Percentiles rank a stretch among this genome's conserved stretches.
phyloP scores from a whole-genome alignment of 1,139 yeast genomes.

The Saccharomyces hybrid region DNA sequence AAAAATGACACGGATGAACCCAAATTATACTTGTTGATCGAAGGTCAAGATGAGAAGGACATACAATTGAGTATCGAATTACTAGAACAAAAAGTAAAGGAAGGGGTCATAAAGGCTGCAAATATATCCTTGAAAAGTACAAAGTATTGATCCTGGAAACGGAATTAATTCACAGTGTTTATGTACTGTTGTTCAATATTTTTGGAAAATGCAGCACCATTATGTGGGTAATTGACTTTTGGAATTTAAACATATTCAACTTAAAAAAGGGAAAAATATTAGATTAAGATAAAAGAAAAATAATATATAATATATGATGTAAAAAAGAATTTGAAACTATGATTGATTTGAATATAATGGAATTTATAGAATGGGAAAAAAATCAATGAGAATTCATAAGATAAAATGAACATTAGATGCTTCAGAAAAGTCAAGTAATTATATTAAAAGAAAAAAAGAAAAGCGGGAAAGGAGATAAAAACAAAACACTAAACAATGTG shows the following conservation, averaged over 20 bases:
- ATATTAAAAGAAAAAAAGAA: not conserved
- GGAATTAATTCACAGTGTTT: too few relatives aligned
- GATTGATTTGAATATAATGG: not conserved
- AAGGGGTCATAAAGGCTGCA: conserved; percentile 39
- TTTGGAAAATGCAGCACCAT: not conserved
- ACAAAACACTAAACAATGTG: not conserved
- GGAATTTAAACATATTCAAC: not conserved
- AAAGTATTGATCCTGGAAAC: conserved; percentile 14
- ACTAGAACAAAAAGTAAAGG: conserved; percentile 52
- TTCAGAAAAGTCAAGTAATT: not conserved
- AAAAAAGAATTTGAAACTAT: not conserved
- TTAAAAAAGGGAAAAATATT: not conserved
- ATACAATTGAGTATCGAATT: conserved; percentile 61
- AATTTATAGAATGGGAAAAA: not conserved
- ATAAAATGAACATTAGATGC: not conserved
- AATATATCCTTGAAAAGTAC: conserved; percentile 22
- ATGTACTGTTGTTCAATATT: not conserved
- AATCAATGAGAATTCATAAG: not conserved
- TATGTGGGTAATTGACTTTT: too few relatives aligned
- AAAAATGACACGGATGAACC: conserved; percentile 49
- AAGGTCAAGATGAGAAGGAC: conserved; percentile 61
- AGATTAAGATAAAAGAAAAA: not conserved
- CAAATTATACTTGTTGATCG: conserved; percentile 70
- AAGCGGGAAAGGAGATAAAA: not conserved
- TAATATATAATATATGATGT: not conserved